Percentiles rank a stretch among this genome's conserved stretches.
Conservation (phyloP, 2,329 filamentous ascomycete species). For the Trichoderma sp. region DNA sequence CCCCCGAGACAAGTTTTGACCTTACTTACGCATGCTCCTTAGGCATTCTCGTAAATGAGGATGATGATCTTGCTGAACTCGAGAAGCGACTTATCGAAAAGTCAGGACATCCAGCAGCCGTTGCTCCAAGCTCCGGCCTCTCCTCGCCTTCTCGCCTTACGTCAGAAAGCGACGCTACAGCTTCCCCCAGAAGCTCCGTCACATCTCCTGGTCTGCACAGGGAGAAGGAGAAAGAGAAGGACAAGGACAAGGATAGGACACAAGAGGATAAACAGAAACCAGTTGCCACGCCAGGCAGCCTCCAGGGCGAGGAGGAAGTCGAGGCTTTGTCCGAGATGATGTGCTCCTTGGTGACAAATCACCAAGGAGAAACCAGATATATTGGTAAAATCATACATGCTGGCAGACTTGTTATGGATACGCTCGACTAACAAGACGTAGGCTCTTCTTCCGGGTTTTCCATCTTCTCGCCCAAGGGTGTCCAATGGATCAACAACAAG, state of each 20-base stretch:
- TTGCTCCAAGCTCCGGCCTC: slow-evolving; percentile 46
- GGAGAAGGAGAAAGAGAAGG: slow-evolving; percentile 34
- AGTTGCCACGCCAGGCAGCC: slow-evolving; percentile 35
- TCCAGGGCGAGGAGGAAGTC: slow-evolving; percentile 65
- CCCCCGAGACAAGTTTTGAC: background rate
- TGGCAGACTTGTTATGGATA: background rate
- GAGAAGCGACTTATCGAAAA: slow-evolving; percentile 71
- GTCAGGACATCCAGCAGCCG: slow-evolving; percentile 50
- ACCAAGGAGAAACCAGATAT: slow-evolving; percentile 90
- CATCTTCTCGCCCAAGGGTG: slow-evolving; percentile 96
- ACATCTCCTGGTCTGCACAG: slow-evolving; percentile 49
- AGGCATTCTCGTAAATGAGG: slow-evolving; percentile 78
- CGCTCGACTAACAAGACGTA: slow-evolving; percentile 36
- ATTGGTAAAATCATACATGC: slow-evolving; percentile 62
- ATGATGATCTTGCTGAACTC: slow-evolving; percentile 81
- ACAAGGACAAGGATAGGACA: slow-evolving; percentile 37
- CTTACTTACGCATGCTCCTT: slow-evolving; percentile 7
- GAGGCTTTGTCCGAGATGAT: slow-evolving; percentile 95
- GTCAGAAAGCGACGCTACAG: slow-evolving; percentile 41
- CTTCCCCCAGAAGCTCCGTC: slow-evolving; percentile 51
- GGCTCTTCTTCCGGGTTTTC: slow-evolving; percentile 97
- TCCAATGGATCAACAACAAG: slow-evolving; percentile 97
- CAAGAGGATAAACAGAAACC: slow-evolving; percentile 37
- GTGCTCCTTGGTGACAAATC: slow-evolving; percentile 96
- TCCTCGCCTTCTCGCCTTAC: slow-evolving; percentile 50